Percentiles rank a stretch among this genome's conserved stretches.
These are phyloP conservation scores for Raddia distichophylla DNA, from an alignment of 176 grass and related monocot species.

Conservation along the genomic window DNA sequence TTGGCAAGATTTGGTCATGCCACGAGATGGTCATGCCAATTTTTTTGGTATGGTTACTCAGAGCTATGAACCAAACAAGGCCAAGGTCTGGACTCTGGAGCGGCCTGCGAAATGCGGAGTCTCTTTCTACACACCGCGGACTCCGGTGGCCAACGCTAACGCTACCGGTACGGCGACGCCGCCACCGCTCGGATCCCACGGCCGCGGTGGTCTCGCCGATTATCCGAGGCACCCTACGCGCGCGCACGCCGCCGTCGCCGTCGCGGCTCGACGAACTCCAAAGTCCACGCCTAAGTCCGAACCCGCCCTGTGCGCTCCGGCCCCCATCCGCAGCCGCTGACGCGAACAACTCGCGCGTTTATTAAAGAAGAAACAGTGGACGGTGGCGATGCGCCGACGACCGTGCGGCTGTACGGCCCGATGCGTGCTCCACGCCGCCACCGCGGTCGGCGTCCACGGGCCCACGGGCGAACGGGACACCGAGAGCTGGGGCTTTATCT, in stretches of 20 bases:
- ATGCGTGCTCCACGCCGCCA: conserved; percentile 8
- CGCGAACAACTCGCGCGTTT: too few species aligned
- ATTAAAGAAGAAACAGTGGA: neutral
- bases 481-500: neutral
- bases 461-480: neutral
- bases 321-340: neutral
- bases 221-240: neutral
- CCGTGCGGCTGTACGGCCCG: neutral
- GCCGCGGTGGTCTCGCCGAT: neutral
- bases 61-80: too few species aligned
- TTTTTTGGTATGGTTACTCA: too few species aligned
- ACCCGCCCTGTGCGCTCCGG: neutral
- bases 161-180: too few species aligned
- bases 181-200: neutral
- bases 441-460: neutral
- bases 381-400: neutral
- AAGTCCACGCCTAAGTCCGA: neutral
- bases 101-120: neutral
- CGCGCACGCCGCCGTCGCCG: neutral
- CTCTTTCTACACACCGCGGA: neutral
- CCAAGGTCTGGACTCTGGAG: too few species aligned
- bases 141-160: neutral
- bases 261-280: neutral
- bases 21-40: too few species aligned
- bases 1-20: too few species aligned